Percentiles rank a stretch among this genome's conserved stretches.
Evolutionary conservation across 2,329 filamentous ascomycete species (phyloP).

Genomic region (Fusarium sp.): DNA sequence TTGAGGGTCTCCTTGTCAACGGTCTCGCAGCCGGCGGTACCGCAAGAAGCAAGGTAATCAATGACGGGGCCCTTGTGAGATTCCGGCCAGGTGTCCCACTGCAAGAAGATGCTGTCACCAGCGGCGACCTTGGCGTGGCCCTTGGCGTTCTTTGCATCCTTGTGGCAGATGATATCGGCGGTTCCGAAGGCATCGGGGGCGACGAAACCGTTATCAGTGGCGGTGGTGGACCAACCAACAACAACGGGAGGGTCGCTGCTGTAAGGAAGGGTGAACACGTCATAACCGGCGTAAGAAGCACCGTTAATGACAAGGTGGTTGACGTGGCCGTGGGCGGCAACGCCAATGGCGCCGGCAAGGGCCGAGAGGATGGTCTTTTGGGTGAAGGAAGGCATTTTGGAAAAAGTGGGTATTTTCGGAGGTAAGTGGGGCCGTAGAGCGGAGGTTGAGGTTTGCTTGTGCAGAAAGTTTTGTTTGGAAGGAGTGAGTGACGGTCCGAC

Average conservation of each 20-base stretch:
- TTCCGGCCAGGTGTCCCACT: slow-evolving; percentile 59
- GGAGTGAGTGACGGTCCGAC: slow-evolving; percentile 33
- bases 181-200: slow-evolving; percentile 54
- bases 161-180: slow-evolving; percentile 63
- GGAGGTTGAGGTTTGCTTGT: not conserved
- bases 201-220: slow-evolving; percentile 65
- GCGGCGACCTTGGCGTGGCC: slow-evolving; percentile 55
- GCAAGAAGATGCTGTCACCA: slow-evolving; percentile 55
- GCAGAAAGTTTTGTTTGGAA: slow-evolving; percentile 6
- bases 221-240: slow-evolving; percentile 55
- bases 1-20: slow-evolving; percentile 66
- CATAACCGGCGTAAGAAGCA: slow-evolving; percentile 40
- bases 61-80: slow-evolving; percentile 68
- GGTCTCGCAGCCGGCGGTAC: slow-evolving; percentile 63
- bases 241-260: slow-evolving; percentile 35
- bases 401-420: slow-evolving; percentile 20
- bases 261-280: slow-evolving; percentile 38
- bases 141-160: slow-evolving; percentile 53
- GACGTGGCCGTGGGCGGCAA: slow-evolving; percentile 48
- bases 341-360: slow-evolving; percentile 43
- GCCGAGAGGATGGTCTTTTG: slow-evolving; percentile 43
- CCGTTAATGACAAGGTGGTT: slow-evolving; percentile 45
- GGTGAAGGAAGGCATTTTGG: slow-evolving; percentile 47
- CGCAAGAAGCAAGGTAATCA: slow-evolving; percentile 72
- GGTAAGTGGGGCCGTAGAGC: not conserved